These are phyloP conservation scores for Quillaja saponaria DNA, from an alignment of 306 rosid genomes.

Conservation along the genomic window DNA sequence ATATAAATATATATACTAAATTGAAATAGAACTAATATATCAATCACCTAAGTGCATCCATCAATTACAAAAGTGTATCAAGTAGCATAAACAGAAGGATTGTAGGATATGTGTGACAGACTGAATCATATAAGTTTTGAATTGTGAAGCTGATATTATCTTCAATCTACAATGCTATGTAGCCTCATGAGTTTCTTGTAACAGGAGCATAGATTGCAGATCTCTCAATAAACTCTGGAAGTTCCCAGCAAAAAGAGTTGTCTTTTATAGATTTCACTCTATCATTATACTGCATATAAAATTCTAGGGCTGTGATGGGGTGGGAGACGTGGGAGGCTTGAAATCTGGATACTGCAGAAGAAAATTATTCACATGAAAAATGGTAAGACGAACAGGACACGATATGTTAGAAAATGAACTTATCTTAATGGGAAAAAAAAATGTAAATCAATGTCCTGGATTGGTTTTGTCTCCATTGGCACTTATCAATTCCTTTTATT, in stretches of 20 bases:
- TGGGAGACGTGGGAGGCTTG: constrained; percentile 95
- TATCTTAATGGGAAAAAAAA: neutral
- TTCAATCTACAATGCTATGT: constrained; percentile 26
- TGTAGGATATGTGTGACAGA: constrained; percentile 21
- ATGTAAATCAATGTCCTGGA: neutral
- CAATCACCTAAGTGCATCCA: constrained; percentile 37
- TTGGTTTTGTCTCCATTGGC: neutral
- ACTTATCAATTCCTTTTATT: constrained; percentile 8
- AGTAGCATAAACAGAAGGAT: constrained; percentile 31
- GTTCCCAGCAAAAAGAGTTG: constrained; percentile 22
- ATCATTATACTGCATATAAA: constrained; percentile 27
- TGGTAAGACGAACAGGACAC: neutral
- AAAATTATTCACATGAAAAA: neutral
- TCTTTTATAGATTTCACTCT: constrained; percentile 26
- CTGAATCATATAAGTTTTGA: constrained; percentile 20
- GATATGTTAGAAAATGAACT: constrained; percentile 12
- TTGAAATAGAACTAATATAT: constrained; percentile 32
- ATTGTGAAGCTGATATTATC: constrained; percentile 20
- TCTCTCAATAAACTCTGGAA: constrained; percentile 21
- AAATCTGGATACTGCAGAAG: constrained; percentile 89
- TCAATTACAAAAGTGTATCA: constrained; percentile 19
- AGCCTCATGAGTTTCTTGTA: constrained; percentile 26
- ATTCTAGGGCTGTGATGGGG: constrained; percentile 84
- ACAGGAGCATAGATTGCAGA: constrained; percentile 30
- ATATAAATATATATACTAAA: too few species aligned